Evolutionary conservation across 495 filamentous ascomycete species (phyloP), one percentile per base, ranked within the genome.

Genomic region (Penicillium angulare): DNA sequence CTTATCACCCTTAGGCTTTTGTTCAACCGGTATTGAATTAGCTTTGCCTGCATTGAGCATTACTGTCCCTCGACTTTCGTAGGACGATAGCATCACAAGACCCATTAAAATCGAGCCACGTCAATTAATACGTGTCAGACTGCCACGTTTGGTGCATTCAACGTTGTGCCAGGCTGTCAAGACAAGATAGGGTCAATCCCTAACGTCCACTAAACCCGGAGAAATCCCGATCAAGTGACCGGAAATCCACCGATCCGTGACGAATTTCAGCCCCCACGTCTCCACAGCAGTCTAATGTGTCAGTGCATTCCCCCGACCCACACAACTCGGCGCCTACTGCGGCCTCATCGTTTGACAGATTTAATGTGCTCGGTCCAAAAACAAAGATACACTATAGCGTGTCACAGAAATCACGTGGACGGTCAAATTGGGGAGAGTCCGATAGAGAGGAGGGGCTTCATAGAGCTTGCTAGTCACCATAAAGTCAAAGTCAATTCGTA

Each of bases 191-290:
- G n/a, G n/a, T n/a, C n/a, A n/a, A n/a, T n/a, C n/a, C n/a, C n/a
- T n/a, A n/a, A n/a, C n/a, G n/a, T n/a, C n/a, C n/a, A n/a, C n/a
- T n/a, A n/a, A n/a, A n/a, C n/a, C n/a, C n/a, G n/a, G n/a, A n/a
- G n/a, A n/a, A n/a, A n/a, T n/a, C n/a, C n/a, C 38, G 38, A 24
- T 41, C 38, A 41, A 24, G 21, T 41, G 38, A 41, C 38, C 38
- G 38, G 38, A 5, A 16, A 41, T 41, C 15, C 21, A 2, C 38
- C 38, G 21, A 10, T n/a, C n/a, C n/a, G n/a, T n/a, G n/a, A n/a
- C n/a, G n/a, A n/a, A n/a, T n/a, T n/a, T n/a, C n/a, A n/a, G 16
- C 20, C 34, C 20, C 8, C 3, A 9, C 34, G 16, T 38, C 17
- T 38, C 34, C 12, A 38, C 20, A 18, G 20, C 34, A 10, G 12